Percentiles rank a stretch among this genome's conserved stretches.
Conservation (phyloP, 2,329 filamentous ascomycete species). For the Fonsecaea multimorphosa region DNA sequence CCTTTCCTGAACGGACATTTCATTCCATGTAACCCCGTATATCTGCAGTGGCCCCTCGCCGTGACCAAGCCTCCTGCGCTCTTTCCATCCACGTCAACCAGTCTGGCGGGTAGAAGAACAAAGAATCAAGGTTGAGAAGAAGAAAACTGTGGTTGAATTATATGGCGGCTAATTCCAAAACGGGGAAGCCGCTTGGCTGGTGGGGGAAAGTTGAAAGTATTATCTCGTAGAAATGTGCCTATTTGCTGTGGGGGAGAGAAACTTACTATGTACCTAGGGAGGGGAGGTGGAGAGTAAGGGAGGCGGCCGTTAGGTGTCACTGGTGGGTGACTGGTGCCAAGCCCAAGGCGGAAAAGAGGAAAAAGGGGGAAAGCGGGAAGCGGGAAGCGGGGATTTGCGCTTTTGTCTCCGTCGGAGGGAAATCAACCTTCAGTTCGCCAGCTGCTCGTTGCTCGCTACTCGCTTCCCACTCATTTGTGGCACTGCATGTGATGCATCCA, state of each 20-base stretch:
- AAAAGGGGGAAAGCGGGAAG: background rate
- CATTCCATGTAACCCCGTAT: too few species aligned
- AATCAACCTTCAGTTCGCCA: background rate
- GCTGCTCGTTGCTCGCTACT: background rate
- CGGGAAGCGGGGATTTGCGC: conserved; percentile 1
- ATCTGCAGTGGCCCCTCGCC: too few species aligned
- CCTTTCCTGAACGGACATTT: too few species aligned
- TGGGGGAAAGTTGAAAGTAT: too few species aligned
- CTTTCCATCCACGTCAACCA: too few species aligned
- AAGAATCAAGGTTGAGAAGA: background rate
- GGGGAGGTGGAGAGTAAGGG: too few species aligned
- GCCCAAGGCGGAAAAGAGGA: background rate
- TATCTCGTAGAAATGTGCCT: background rate
- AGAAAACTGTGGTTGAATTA: background rate
- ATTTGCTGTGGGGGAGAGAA: background rate
- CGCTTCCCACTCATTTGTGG: too few species aligned
- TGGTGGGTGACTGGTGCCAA: too few species aligned
- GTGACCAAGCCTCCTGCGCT: too few species aligned
- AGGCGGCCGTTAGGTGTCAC: too few species aligned
- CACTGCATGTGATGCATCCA: too few species aligned
- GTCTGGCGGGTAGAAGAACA: background rate
- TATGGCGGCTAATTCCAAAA: background rate
- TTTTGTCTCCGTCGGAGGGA: conserved; percentile 5
- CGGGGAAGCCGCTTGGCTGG: background rate
- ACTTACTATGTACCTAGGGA: too few species aligned